A percentile compares a stretch with the other conserved stretches of the same genome.
Conservation (phyloP, 345 rosid species). For the Pistacia atlantica region DNA sequence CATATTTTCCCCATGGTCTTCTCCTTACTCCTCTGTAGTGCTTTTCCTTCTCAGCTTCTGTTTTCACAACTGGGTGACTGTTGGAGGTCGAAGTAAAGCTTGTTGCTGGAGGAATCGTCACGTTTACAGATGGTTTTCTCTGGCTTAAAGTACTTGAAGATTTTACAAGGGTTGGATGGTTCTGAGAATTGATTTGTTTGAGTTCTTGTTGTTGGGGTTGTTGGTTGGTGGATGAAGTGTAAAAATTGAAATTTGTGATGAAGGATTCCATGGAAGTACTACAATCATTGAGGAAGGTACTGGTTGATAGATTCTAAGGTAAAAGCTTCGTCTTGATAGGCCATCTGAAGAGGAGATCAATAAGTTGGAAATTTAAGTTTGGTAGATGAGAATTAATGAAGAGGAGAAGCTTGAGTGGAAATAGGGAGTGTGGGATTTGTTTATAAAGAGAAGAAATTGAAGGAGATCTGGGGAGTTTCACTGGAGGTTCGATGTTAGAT, state of each 20-base stretch:
- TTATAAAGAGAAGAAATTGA: conserved; percentile 22
- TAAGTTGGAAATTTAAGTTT: not conserved
- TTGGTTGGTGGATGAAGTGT: not conserved
- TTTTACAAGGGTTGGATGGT: conserved; percentile 13
- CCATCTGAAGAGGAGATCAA: conserved; percentile 17
- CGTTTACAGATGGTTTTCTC: conserved; percentile 61
- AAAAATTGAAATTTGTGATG: not conserved
- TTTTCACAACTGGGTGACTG: conserved; percentile 1
- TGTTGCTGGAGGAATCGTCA: conserved; percentile 44
- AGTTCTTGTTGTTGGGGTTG: not conserved
- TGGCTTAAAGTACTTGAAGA: conserved; percentile 53
- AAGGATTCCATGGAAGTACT: not conserved
- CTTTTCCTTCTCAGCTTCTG: conserved; percentile 30
- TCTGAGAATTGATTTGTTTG: not conserved
- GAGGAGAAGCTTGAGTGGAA: conserved; percentile 32
- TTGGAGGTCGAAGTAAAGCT: conserved; percentile 19
- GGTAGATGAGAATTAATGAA: not conserved
- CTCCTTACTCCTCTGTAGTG: conserved; percentile 88
- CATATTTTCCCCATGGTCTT: conserved; percentile 91
- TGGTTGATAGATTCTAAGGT: conserved; percentile 60
- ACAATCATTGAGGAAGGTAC: conserved; percentile 51
- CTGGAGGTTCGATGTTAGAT: conserved; percentile 30
- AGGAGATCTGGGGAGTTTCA: conserved; percentile 4
- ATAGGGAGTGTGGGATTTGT: conserved; percentile 13
- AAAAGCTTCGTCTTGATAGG: conserved; percentile 36